These are phyloP conservation scores for Aspergillus aculeatus DNA, from an alignment of 2,329 filamentous ascomycete species.

Conservation along the genomic window DNA sequence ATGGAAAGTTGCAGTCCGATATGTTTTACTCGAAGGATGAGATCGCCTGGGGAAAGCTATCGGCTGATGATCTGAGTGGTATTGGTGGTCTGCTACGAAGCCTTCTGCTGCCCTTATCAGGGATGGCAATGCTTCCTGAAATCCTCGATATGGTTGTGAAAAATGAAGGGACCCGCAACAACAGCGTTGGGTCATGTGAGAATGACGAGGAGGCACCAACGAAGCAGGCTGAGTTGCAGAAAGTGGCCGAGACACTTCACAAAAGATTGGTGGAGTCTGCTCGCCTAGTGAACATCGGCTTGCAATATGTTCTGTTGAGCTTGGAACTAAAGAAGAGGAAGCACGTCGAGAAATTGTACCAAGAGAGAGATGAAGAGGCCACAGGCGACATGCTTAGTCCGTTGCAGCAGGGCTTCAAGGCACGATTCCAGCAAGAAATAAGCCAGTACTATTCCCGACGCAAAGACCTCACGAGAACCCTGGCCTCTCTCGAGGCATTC, in stretches of 20 bases:
- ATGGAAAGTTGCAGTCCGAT: slow-evolving; percentile 65
- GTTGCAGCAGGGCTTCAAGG: slow-evolving; percentile 57
- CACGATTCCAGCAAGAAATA: slow-evolving; percentile 52
- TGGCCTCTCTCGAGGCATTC: slow-evolving; percentile 38
- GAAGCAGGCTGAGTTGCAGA: slow-evolving; percentile 23
- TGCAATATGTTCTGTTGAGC: slow-evolving; percentile 60
- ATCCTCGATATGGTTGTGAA: slow-evolving; percentile 53
- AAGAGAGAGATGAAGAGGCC: slow-evolving; percentile 51
- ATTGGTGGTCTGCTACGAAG: slow-evolving; percentile 60
- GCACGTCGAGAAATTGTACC: slow-evolving; percentile 33
- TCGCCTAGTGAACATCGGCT: slow-evolving; percentile 57
- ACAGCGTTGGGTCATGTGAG: slow-evolving; percentile 1
- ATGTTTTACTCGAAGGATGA: slow-evolving; percentile 71
- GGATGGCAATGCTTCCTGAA: slow-evolving; percentile 68
- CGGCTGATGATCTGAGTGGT: slow-evolving; percentile 62
- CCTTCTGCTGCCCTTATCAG: slow-evolving; percentile 63
- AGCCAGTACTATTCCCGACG: slow-evolving; percentile 54
- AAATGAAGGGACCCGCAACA: slow-evolving; percentile 20
- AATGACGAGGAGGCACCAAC: slow-evolving; percentile 11
- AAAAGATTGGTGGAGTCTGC: slow-evolving; percentile 59
- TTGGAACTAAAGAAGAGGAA: slow-evolving; percentile 43
- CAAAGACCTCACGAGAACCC: slow-evolving; percentile 49
- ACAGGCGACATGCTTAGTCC: slow-evolving; percentile 51
- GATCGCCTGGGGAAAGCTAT: slow-evolving; percentile 67
- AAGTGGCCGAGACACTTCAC: slow-evolving; percentile 27